phyloP scores from a whole-genome alignment of 73 alveolate species.

The Paraurostyla sp. region DNA sequence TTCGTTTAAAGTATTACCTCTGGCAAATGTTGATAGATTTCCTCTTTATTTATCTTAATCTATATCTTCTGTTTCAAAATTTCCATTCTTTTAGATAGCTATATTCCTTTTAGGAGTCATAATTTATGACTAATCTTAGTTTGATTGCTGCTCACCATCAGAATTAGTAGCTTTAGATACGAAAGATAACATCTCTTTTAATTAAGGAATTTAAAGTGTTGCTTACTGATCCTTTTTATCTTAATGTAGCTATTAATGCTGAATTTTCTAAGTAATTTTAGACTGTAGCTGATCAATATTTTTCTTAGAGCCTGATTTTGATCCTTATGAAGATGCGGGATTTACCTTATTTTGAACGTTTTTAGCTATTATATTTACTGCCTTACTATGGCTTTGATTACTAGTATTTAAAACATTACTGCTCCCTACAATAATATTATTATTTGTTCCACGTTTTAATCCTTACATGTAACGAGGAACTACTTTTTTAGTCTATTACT shows the following conservation, averaged over 20 bases:
- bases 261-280: not conserved
- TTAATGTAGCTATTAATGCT: not conserved
- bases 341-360: too few species aligned
- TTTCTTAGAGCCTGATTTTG: too few species aligned
- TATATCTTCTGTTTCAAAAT: too few species aligned
- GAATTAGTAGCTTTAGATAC: not conserved
- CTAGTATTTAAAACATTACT: not conserved
- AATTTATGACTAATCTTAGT: not conserved
- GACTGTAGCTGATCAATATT: too few species aligned
- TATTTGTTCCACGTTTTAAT: not conserved
- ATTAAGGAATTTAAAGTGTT: not conserved
- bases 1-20: too few species aligned
- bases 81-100: too few species aligned
- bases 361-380: too few species aligned
- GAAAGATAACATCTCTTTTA: not conserved
- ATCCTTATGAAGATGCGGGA: too few species aligned
- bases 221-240: not conserved
- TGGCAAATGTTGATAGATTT: too few species aligned
- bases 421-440: not conserved
- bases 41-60: too few species aligned
- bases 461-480: constrained; percentile 12
- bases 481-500: not conserved
- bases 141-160: too few species aligned
- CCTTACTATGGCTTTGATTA: not conserved
- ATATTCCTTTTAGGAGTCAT: not conserved